Percentiles rank a stretch among this genome's conserved stretches.
These are phyloP conservation scores for Akanthomyces lecanii DNA, from an alignment of 2,329 filamentous ascomycete genomes.

Conservation along the genomic window DNA sequence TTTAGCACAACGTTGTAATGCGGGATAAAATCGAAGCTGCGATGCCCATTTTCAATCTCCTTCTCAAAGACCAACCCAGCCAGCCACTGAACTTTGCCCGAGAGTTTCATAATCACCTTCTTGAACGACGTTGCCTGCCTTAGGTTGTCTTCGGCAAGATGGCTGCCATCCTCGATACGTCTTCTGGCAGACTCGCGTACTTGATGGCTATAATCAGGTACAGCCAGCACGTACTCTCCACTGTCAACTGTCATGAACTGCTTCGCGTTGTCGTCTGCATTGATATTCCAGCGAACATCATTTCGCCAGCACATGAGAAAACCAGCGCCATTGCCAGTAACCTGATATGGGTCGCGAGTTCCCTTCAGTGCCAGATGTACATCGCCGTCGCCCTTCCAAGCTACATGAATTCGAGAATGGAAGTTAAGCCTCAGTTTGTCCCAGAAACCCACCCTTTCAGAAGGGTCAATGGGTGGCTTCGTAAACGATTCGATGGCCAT, in stretches of 20 bases:
- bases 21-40: conserved; percentile 84
- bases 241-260: conserved; percentile 95
- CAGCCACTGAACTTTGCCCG: conserved; percentile 90
- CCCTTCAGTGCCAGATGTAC: conserved; percentile 91
- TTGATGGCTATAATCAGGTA: conserved; percentile 89
- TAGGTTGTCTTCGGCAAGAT: conserved; percentile 58
- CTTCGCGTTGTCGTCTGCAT: conserved; percentile 79
- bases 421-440: conserved; percentile 95
- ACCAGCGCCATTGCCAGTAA: conserved; percentile 88
- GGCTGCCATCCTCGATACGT: conserved; percentile 53
- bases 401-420: conserved; percentile 82
- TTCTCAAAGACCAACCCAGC: conserved; percentile 89
- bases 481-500: conserved; percentile 98
- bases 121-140: conserved; percentile 84
- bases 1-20: conserved; percentile 90
- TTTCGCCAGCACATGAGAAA: conserved; percentile 99
- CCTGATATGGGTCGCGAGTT: conserved; percentile 84
- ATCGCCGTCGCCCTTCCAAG: conserved; percentile 94
- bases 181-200: conserved; percentile 61
- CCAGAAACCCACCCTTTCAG: conserved; percentile 95
- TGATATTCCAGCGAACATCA: conserved; percentile 83
- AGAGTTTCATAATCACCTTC: conserved; percentile 98
- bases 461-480: conserved; percentile 89
- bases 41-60: conserved; percentile 64
- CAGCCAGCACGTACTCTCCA: conserved; percentile 88